Conservation (phyloP, 257 asterid genomes). For the Solanum chmielewskii region DNA sequence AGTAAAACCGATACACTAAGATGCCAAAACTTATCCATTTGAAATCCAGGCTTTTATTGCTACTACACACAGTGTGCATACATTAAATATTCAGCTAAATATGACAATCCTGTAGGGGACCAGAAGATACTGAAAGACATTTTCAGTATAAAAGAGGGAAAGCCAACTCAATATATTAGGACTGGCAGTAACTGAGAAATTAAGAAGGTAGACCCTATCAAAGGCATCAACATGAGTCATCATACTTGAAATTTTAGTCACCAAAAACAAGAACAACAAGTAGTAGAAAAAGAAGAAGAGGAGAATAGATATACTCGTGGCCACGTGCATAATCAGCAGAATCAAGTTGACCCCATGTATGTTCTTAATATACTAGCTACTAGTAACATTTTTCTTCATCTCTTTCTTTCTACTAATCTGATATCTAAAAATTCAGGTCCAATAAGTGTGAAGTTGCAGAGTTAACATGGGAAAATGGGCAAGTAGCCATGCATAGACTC, state of each 20-base stretch:
- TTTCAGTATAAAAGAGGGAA: background rate
- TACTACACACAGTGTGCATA: conserved; percentile 22
- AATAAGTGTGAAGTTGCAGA: conserved; percentile 26
- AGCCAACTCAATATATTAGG: conserved; percentile 10
- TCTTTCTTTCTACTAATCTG: background rate
- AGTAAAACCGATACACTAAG: background rate
- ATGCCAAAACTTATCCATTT: conserved; percentile 12
- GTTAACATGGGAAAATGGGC: conserved; percentile 63
- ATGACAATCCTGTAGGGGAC: conserved; percentile 24
- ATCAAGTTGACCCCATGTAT: conserved; percentile 31
- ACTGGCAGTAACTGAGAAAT: background rate
- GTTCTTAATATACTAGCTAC: background rate
- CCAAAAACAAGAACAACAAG: conserved; percentile 19
- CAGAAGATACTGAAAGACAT: background rate
- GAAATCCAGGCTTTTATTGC: conserved; percentile 11
- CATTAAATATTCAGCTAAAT: conserved; percentile 18
- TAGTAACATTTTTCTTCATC: background rate
- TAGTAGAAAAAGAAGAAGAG: conserved; percentile 17
- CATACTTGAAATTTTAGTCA: conserved; percentile 34
- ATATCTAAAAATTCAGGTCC: conserved; percentile 23
- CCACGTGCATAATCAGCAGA: conserved; percentile 29
- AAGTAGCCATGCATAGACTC: conserved; percentile 27
- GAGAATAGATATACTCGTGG: conserved; percentile 3
- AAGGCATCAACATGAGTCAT: conserved; percentile 19
- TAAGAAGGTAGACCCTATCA: background rate